Evolutionary conservation across 2,329 filamentous ascomycete species (phyloP), one percentile per base, ranked within the genome.

Genomic region (Magnaporthiopsis incrustans): DNA sequence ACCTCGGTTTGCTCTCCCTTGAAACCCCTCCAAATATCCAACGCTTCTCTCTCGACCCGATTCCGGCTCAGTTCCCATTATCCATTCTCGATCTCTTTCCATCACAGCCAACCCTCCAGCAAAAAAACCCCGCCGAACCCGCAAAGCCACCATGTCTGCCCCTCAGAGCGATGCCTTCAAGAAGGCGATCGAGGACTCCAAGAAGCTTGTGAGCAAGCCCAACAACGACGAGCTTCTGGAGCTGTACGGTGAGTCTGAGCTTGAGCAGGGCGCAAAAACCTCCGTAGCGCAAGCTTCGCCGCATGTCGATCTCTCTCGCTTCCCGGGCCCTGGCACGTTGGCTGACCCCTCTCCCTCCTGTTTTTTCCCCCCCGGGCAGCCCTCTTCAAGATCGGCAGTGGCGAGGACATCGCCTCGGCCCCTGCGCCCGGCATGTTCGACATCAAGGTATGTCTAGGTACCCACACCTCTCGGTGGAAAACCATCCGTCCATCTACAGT

Each of bases 351-450:
- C 15, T 12, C 10, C 2, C 11, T 30, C 60, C 12, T 22, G 25
- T 6, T 14, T n/a, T n/a, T 44, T 35, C 7, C 7, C 7, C 7
- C 33, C 18, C 10, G 27, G 26, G 60, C 67, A 87, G 85, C 73
- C 69, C 80, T 87, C 65, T 88, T 76, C 81, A 88, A 87, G 78
- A 75, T 85, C 67, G 80, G 76, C 65, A 81, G 73, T 65, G 82
- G 78, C 71, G 85, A 87, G 73, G 82, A 88, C 72, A 78, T 87
- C 71, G 67, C 72, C 68, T 76, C 73, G 67, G 87, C 88, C 69
- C 68, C 82, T 64, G 75, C 78, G 68, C 88, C 88, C 35, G 86
- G 89, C 77, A 83, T 86, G 78, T 90, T 91, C 73, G 85, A 91
- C 76, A 72, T 92, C 66, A 87, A 87, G 81, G 87, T 86, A 77